A percentile compares a stretch with the other conserved stretches of the same genome.
Conservation (phyloP, 345 rosid species). For the Hibiscus trionum region DNA sequence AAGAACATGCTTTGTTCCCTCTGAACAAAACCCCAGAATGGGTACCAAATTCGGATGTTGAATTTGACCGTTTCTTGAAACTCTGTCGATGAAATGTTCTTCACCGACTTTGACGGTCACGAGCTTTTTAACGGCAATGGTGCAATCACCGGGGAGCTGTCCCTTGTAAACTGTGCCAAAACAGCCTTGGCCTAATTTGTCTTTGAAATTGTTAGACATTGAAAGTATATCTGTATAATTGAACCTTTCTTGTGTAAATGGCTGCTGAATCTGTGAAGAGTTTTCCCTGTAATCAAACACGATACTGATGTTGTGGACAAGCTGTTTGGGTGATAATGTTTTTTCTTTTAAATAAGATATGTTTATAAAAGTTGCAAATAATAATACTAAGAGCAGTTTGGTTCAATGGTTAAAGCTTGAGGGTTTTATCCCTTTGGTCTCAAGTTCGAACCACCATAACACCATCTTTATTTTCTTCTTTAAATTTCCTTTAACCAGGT, state of each 20-base stretch:
- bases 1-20: constrained; percentile 16
- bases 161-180: constrained; percentile 17
- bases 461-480: too few species aligned
- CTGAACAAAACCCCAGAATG: constrained; percentile 14
- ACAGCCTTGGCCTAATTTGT: constrained; percentile 17
- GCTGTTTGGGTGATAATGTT: too few species aligned
- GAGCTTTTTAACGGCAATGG: constrained; percentile 12
- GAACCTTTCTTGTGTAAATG: constrained; percentile 6
- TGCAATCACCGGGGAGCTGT: background rate
- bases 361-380: too few species aligned
- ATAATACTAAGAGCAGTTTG: too few species aligned
- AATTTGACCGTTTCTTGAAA: constrained; percentile 10
- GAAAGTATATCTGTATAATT: constrained; percentile 10
- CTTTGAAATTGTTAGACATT: constrained; percentile 10
- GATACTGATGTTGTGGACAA: background rate
- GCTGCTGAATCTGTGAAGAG: background rate
- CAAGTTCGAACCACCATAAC: too few species aligned
- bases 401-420: too few species aligned
- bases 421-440: too few species aligned
- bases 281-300: background rate
- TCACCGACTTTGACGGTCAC: background rate
- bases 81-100: constrained; percentile 12
- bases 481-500: too few species aligned
- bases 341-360: too few species aligned
- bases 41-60: constrained; percentile 17